Conservation (phyloP, 768 basidiomycete genomes). For the Candolleomyces aberdarensis region DNA sequence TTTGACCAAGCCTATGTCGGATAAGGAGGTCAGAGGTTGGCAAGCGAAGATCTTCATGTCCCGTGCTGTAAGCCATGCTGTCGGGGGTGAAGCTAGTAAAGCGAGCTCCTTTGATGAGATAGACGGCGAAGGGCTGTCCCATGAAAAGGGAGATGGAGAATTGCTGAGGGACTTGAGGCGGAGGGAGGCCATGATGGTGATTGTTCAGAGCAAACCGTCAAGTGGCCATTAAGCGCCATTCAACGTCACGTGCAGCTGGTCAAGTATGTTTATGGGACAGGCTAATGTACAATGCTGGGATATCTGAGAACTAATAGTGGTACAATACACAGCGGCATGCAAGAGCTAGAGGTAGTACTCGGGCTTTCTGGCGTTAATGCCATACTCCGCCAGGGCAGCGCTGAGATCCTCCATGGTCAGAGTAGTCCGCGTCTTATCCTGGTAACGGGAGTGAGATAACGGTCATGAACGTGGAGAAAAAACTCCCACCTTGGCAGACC, state of each 20-base stretch:
- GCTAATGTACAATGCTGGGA: conserved; percentile 7
- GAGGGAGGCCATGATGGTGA: conserved; percentile 18
- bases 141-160: conserved; percentile 59
- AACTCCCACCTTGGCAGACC: conserved; percentile 55
- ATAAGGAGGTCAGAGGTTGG: conserved; percentile 62
- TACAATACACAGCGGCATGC: no score
- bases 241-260: neutral
- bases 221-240: neutral
- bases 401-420: conserved; percentile 97
- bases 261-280: neutral
- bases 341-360: conserved; percentile 93
- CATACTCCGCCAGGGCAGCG: conserved; percentile 91
- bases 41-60: conserved; percentile 90
- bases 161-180: conserved; percentile 41
- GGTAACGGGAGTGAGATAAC: conserved; percentile 1
- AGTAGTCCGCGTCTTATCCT: conserved; percentile 92
- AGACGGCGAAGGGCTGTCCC: conserved; percentile 46
- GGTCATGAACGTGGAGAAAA: conserved; percentile 12
- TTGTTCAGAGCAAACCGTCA: neutral
- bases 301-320: no score
- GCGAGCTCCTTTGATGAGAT: conserved; percentile 35
- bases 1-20: conserved; percentile 60
- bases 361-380: conserved; percentile 90
- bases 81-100: conserved; percentile 66
- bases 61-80: conserved; percentile 78